Conservation (phyloP, 495 filamentous ascomycete species). For the Symbiotaphrina buchneri region DNA sequence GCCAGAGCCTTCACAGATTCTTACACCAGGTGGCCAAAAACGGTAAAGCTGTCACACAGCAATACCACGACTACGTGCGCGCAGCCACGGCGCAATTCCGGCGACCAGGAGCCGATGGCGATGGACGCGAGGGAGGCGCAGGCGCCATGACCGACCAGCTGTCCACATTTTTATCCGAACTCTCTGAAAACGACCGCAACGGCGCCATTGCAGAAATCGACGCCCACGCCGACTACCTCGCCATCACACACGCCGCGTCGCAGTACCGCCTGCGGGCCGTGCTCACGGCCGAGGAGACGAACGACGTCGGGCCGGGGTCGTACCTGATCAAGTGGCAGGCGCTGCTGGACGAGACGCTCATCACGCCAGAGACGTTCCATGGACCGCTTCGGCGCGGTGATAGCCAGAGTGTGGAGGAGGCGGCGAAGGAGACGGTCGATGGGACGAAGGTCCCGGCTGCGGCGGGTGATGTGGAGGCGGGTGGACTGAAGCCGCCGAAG, state of each 20-base stretch:
- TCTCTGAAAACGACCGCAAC: slow-evolving; percentile 15
- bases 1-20: slow-evolving; percentile 30
- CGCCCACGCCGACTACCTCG: slow-evolving; percentile 28
- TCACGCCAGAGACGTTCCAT: slow-evolving; percentile 24
- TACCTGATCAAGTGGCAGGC: slow-evolving; percentile 40
- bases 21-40: slow-evolving; percentile 37
- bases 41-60: slow-evolving; percentile 30
- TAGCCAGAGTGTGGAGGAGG: slow-evolving; percentile 23
- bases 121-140: slow-evolving; percentile 12
- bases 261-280: slow-evolving; percentile 17
- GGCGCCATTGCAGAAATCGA: slow-evolving; percentile 20
- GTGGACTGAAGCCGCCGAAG: too few species aligned
- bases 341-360: slow-evolving; percentile 30
- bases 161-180: slow-evolving; percentile 18
- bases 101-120: too few species aligned
- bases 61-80: too few species aligned
- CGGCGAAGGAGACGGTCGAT: slow-evolving; percentile 22
- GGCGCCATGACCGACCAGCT: slow-evolving; percentile 22
- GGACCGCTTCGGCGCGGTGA: slow-evolving; percentile 25
- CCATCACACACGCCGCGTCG: slow-evolving; percentile 21
- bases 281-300: slow-evolving; percentile 8
- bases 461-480: too few species aligned
- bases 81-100: too few species aligned
- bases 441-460: too few species aligned
- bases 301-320: slow-evolving; percentile 31